These are phyloP conservation scores for Parasitella parasitica DNA, from an alignment of 371 early-diverging fungal species.

Conservation along the genomic window DNA sequence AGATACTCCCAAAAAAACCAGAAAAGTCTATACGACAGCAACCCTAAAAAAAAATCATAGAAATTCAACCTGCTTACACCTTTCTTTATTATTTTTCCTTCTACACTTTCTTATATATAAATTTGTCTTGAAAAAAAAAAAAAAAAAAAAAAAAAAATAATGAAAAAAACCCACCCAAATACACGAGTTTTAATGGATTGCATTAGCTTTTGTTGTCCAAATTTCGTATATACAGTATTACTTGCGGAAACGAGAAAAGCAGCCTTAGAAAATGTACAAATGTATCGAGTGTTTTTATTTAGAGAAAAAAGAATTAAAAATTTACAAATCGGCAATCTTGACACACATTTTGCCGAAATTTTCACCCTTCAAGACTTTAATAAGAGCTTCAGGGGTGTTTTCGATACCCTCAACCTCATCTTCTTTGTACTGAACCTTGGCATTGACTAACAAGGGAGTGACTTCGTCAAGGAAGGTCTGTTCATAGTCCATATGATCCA, in stretches of 20 bases:
- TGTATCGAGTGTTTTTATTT: too few species aligned
- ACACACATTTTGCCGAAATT: constrained; percentile 86
- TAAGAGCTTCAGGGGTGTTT: constrained; percentile 72
- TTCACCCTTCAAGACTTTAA: constrained; percentile 72
- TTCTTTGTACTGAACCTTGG: constrained; percentile 66
- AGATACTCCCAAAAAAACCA: neutral
- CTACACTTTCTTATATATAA: neutral
- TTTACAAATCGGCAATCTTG: constrained; percentile 51
- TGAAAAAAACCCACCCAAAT: neutral
- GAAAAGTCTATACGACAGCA: neutral
- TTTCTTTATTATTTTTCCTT: neutral
- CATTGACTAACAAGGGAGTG: constrained; percentile 60
- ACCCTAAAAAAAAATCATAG: neutral
- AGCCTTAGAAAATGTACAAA: too few species aligned
- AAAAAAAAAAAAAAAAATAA: neutral
- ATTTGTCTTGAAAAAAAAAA: neutral
- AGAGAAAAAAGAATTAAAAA: neutral
- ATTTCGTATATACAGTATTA: too few species aligned
- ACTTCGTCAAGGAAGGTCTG: constrained; percentile 61
- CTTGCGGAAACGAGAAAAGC: too few species aligned
- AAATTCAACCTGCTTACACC: neutral
- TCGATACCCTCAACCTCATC: constrained; percentile 75
- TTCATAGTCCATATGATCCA: constrained; percentile 51
- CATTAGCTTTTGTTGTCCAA: too few species aligned
- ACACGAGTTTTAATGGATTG: neutral